Percentiles rank a stretch among this genome's conserved stretches.
Evolutionary conservation across 306 rosid species (phyloP).

Genomic region (Lathyrus tuberosus): DNA sequence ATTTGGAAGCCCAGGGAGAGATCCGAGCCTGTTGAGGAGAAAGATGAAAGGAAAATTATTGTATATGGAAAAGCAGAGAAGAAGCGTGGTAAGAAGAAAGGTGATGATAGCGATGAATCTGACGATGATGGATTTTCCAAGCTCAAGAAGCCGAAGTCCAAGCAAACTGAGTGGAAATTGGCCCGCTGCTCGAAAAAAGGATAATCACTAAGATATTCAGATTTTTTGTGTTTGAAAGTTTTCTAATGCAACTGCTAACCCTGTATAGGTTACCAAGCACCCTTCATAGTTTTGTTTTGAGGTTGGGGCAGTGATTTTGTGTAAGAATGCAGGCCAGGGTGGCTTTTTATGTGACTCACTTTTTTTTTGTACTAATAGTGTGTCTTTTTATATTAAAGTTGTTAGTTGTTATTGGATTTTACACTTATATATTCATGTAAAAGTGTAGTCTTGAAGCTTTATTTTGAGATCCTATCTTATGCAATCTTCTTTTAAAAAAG

Average conservation of each 20-base stretch:
- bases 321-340: neutral
- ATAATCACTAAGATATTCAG: constrained; percentile 23
- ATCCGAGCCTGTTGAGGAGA: constrained; percentile 56
- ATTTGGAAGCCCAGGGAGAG: constrained; percentile 87
- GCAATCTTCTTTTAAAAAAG: too few species aligned
- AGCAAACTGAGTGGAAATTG: constrained; percentile 40
- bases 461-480: neutral
- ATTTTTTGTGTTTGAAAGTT: constrained; percentile 6
- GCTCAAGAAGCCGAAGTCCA: constrained; percentile 51
- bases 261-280: constrained; percentile 18
- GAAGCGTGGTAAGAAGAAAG: constrained; percentile 59
- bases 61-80: constrained; percentile 51
- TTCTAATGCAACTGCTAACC: constrained; percentile 18
- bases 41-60: constrained; percentile 60
- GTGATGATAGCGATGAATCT: constrained; percentile 56
- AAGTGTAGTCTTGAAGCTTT: neutral
- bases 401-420: constrained; percentile 7
- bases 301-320: constrained; percentile 25
- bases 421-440: neutral
- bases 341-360: constrained; percentile 2
- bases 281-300: constrained; percentile 16
- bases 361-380: constrained; percentile 19
- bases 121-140: constrained; percentile 61
- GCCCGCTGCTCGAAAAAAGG: constrained; percentile 43
- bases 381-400: neutral